A percentile compares a stretch with the other conserved stretches of the same genome.
phyloP scores from a whole-genome alignment of 768 basidiomycete species.

The Kwoniella sp. region DNA sequence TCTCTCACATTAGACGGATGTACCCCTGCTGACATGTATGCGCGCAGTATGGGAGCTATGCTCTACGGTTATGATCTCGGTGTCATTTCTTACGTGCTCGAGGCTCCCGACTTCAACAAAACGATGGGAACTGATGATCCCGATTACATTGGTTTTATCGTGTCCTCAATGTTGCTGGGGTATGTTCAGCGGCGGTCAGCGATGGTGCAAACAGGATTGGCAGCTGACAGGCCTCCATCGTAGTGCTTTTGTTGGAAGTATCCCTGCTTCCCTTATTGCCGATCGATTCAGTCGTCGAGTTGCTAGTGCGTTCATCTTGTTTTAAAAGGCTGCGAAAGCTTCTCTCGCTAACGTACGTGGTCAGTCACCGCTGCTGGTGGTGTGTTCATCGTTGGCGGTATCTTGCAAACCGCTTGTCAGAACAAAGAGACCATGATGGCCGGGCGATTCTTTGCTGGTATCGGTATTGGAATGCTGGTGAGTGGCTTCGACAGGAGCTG shows the following conservation, averaged over 20 bases:
- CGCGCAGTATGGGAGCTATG: slow-evolving; percentile 32
- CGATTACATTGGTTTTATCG: slow-evolving; percentile 50
- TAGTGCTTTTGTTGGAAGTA: slow-evolving; percentile 51
- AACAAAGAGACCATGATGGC: slow-evolving; percentile 37
- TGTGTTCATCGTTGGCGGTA: slow-evolving; percentile 29
- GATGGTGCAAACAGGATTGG: too few species aligned
- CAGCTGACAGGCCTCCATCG: neutral
- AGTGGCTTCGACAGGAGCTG: slow-evolving; percentile 64
- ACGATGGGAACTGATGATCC: slow-evolving; percentile 25
- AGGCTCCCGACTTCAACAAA: slow-evolving; percentile 39
- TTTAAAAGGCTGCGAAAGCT: too few species aligned
- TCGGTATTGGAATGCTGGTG: slow-evolving; percentile 29
- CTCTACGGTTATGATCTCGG: slow-evolving; percentile 52
- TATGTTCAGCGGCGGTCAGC: slow-evolving; percentile 5
- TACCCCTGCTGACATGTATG: neutral
- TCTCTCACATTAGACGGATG: neutral
- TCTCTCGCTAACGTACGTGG: neutral
- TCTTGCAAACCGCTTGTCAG: slow-evolving; percentile 32
- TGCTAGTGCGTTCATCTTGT: slow-evolving; percentile 9
- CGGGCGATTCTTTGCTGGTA: slow-evolving; percentile 57
- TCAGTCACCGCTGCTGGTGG: slow-evolving; percentile 15
- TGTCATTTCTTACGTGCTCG: slow-evolving; percentile 51
- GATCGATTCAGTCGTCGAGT: slow-evolving; percentile 55
- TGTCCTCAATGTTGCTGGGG: slow-evolving; percentile 46
- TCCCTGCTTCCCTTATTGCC: slow-evolving; percentile 55